Base-by-base conservation (phyloP, 2,329 filamentous ascomycete genomes). In the Diplodia intermedia region DNA sequence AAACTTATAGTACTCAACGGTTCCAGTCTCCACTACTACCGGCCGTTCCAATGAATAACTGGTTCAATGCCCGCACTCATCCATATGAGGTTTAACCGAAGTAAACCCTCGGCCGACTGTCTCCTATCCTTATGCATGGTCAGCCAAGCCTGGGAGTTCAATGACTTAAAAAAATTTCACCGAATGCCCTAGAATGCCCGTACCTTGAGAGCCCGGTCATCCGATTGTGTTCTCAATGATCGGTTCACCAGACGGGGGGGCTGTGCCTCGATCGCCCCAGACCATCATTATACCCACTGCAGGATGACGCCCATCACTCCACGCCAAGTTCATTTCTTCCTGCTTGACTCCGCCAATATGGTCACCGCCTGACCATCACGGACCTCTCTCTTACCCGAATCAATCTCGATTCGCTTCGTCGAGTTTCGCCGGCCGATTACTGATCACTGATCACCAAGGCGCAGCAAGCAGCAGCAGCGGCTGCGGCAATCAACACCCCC, bases 401-500 rank as follows among this genome's bases (percentile, higher is more conserved):
- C 7, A 33, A 33, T 9, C 31, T 36, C 7, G 29, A 33, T 18
- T 18, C 53, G 29, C 8, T 33, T 29, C 11, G 49, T 23, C 11
- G 11, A 9, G 14, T 38, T 18, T 31, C 18, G 53, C 31, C 29
- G 15, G 15, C 31, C 20, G 26, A 26, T 26, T 4, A 26, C 26
- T 26, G 26, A 26, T 26, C 26, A 26, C 26, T 26, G 26, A 4
- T 26, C 26, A 26, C 26, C 26, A 26, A 26, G 26, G 26, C 26
- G 26, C 26, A 26, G 26, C 26, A 4, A 26, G 26, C 26, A 4
- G 26, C 26, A 26, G 26, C 26, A 1, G 26, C n/a, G n/a, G n/a
- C 9, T 0, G 18, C 15, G 12, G 49, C n/a, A 11, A 26, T 55
- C 53, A 55, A 20, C 63, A 67, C 4, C 65, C 65, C 65, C 65